phyloP scores from a whole-genome alignment of 2,329 filamentous ascomycete species.

The Cercospora sp. region DNA sequence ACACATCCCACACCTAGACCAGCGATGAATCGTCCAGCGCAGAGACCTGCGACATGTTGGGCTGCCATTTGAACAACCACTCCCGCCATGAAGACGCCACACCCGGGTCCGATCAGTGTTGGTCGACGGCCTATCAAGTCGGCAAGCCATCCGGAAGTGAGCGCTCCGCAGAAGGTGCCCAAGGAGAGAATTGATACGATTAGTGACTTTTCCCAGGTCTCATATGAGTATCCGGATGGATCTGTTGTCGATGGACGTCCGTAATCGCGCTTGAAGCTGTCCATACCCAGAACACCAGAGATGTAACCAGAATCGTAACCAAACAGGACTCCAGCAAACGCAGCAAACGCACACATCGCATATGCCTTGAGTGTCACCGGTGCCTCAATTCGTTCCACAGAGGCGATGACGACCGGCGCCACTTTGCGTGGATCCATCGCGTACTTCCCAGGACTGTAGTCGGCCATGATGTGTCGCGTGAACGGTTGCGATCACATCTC shows the following conservation, averaged over 20 bases:
- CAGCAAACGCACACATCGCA: constrained; percentile 61
- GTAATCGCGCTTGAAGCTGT: constrained; percentile 48
- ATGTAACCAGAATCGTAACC: constrained; percentile 62
- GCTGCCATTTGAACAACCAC: constrained; percentile 62
- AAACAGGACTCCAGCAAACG: constrained; percentile 63
- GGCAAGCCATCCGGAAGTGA: constrained; percentile 58
- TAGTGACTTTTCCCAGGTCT: constrained; percentile 52
- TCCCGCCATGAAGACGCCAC: constrained; percentile 60
- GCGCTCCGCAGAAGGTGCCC: constrained; percentile 74
- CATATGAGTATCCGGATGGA: constrained; percentile 33
- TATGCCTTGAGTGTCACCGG: constrained; percentile 52
- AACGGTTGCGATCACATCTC: background rate
- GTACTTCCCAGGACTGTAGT: background rate
- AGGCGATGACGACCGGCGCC: background rate
- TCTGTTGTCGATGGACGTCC: constrained; percentile 29
- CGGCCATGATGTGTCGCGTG: constrained; percentile 3
- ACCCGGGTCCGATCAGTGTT: constrained; percentile 61
- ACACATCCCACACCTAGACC: constrained; percentile 73
- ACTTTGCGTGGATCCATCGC: constrained; percentile 1
- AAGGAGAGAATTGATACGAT: constrained; percentile 75
- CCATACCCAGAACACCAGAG: constrained; percentile 54
- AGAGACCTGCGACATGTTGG: constrained; percentile 62
- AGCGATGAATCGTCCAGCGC: constrained; percentile 71
- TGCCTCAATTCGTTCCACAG: constrained; percentile 37
- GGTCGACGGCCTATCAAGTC: constrained; percentile 67